Percentiles rank a stretch among this genome's conserved stretches.
phyloP scores from a whole-genome alignment of 148 eudicot species.

The Polygonum aviculare region DNA sequence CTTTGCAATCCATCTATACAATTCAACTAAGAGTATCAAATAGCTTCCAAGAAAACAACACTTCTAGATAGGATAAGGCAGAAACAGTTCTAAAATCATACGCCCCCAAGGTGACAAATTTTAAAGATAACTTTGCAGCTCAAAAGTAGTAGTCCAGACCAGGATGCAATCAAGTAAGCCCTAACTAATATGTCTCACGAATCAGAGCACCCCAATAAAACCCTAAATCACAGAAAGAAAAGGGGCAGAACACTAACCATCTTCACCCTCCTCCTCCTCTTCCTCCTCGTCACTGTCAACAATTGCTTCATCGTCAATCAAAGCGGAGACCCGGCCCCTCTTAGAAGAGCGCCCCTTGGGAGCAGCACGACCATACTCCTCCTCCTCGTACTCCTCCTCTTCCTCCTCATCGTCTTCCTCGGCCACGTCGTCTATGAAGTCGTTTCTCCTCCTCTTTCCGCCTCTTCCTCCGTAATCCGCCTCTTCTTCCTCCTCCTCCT shows the following conservation, averaged over 20 bases:
- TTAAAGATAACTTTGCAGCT: background rate
- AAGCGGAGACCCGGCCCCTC: constrained; percentile 23
- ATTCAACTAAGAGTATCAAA: background rate
- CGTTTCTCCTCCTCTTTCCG: constrained; percentile 48
- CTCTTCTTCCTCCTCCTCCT: constrained; percentile 46
- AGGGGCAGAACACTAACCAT: constrained; percentile 41
- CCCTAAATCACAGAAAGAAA: background rate
- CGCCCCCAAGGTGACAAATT: background rate
- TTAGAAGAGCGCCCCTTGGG: constrained; percentile 16
- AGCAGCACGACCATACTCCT: constrained; percentile 18
- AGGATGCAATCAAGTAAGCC: background rate
- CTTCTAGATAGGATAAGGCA: background rate
- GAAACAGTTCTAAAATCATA: background rate
- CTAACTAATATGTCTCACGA: background rate
- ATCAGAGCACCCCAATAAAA: background rate
- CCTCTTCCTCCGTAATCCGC: constrained; percentile 24
- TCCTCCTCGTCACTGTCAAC: constrained; percentile 80
- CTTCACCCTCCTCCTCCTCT: constrained; percentile 81
- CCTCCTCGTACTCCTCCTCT: constrained; percentile 41
- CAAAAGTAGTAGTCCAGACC: background rate
- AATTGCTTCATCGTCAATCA: constrained; percentile 59
- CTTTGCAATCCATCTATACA: background rate
- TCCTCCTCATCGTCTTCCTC: constrained; percentile 73
- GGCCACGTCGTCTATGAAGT: constrained; percentile 58
- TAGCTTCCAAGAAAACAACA: background rate